Percentiles rank a stretch among this genome's conserved stretches.
These are phyloP conservation scores for Tricholoma saponaceum DNA, from an alignment of 768 basidiomycete species.

Conservation along the genomic window DNA sequence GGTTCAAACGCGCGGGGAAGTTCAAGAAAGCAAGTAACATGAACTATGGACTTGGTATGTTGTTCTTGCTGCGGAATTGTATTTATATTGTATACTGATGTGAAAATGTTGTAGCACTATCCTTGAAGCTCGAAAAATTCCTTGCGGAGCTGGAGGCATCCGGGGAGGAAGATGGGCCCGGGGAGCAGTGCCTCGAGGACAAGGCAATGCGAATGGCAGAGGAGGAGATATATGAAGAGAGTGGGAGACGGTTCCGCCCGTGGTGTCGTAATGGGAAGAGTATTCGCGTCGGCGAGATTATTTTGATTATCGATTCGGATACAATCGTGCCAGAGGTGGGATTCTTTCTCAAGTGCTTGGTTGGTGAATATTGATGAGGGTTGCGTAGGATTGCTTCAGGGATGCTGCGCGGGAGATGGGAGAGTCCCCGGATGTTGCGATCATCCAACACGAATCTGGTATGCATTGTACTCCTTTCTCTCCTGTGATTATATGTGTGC, in stretches of 20 bases:
- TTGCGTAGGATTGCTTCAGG: constrained; percentile 68
- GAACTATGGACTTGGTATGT: constrained; percentile 63
- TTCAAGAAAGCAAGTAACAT: constrained; percentile 86
- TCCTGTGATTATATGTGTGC: background rate
- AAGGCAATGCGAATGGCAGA: constrained; percentile 68
- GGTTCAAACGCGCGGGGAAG: constrained; percentile 88
- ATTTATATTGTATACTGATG: background rate
- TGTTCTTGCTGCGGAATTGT: background rate
- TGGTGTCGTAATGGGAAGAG: constrained; percentile 76
- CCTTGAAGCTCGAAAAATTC: constrained; percentile 55
- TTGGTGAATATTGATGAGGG: background rate
- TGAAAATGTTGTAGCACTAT: constrained; percentile 34
- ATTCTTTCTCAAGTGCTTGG: background rate
- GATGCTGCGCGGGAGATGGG: constrained; percentile 85
- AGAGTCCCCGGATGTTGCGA: constrained; percentile 74
- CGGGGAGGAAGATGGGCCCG: constrained; percentile 32
- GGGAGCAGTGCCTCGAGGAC: constrained; percentile 60
- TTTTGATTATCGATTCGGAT: constrained; percentile 80
- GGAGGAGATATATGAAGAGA: constrained; percentile 67
- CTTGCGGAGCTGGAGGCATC: constrained; percentile 42
- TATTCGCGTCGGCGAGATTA: constrained; percentile 71
- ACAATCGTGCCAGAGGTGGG: constrained; percentile 67
- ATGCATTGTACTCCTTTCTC: constrained; percentile 10
- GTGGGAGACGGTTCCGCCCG: constrained; percentile 48
- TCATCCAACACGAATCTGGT: constrained; percentile 87